Conservation (phyloP, 2,329 filamentous ascomycete genomes). For the Aotearoamyces nothofagi region DNA sequence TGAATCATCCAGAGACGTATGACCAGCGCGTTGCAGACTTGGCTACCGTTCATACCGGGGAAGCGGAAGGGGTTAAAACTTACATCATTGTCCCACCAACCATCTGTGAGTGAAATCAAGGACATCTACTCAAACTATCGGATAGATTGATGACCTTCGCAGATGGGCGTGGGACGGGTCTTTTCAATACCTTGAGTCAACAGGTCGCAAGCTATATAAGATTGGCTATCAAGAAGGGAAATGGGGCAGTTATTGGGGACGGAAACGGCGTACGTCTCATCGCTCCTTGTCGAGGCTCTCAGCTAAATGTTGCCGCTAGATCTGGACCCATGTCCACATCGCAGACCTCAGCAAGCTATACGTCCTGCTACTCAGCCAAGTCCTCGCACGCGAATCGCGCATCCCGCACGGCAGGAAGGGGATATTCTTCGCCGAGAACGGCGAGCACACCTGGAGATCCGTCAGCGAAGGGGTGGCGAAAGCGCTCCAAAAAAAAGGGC, state of each 20-base stretch:
- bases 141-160: no score
- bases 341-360: conserved; percentile 27
- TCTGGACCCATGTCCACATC: conserved; percentile 30
- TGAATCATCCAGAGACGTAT: conserved; percentile 27
- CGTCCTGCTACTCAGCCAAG: conserved; percentile 20
- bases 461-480: conserved; percentile 22
- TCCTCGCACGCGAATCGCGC: conserved; percentile 15
- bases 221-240: conserved; percentile 17
- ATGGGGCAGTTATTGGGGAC: conserved; percentile 20
- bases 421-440: conserved; percentile 27
- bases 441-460: conserved; percentile 24
- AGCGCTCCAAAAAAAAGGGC: no score
- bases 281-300: no score
- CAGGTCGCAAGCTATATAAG: conserved; percentile 23
- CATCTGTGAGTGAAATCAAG: no score
- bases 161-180: conserved; percentile 26
- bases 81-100: conserved; percentile 29
- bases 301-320: no score
- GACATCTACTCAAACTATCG: no score
- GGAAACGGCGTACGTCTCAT: no score
- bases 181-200: conserved; percentile 24
- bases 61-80: conserved; percentile 25
- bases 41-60: conserved; percentile 23
- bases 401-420: conserved; percentile 23
- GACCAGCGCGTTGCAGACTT: conserved; percentile 29